Conservation (phyloP, 345 rosid genomes). For the Angophora floribunda region DNA sequence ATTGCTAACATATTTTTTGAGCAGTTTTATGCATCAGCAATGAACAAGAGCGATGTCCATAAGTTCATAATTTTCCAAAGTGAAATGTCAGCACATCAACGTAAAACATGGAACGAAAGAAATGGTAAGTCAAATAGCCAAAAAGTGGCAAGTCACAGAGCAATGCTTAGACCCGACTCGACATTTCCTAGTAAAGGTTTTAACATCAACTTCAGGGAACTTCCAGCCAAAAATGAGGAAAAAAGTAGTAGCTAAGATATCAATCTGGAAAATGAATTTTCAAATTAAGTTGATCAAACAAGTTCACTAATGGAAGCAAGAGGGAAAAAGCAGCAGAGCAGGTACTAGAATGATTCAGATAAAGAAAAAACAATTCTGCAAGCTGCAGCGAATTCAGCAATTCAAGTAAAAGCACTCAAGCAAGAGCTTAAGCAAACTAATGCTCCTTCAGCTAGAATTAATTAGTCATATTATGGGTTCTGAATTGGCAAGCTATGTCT, state of each 20-base stretch:
- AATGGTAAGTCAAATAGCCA: neutral
- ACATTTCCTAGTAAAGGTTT: neutral
- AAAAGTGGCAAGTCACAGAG: neutral
- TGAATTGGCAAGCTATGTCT: neutral
- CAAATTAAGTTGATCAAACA: neutral
- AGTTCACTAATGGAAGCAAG: neutral
- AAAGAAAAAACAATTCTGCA: neutral
- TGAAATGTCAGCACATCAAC: neutral
- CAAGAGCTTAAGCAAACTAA: neutral
- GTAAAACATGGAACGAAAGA: neutral
- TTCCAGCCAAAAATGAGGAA: neutral
- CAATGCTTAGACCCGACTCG: neutral
- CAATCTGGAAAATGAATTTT: neutral
- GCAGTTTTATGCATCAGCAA: neutral
- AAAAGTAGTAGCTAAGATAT: neutral
- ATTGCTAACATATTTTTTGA: neutral
- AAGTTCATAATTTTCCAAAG: neutral
- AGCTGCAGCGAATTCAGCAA: neutral
- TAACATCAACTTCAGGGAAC: neutral
- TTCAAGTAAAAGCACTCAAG: neutral
- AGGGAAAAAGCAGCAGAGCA: neutral
- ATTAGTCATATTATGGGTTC: neutral
- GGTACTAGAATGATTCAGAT: neutral
- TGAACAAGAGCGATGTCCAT: neutral
- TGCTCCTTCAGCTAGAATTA: neutral